A percentile compares a stretch with the other conserved stretches of the same genome.
Evolutionary conservation across 1,139 yeast genomes (phyloP).

Genomic region (Yamadazyma pseudoaaseri): DNA sequence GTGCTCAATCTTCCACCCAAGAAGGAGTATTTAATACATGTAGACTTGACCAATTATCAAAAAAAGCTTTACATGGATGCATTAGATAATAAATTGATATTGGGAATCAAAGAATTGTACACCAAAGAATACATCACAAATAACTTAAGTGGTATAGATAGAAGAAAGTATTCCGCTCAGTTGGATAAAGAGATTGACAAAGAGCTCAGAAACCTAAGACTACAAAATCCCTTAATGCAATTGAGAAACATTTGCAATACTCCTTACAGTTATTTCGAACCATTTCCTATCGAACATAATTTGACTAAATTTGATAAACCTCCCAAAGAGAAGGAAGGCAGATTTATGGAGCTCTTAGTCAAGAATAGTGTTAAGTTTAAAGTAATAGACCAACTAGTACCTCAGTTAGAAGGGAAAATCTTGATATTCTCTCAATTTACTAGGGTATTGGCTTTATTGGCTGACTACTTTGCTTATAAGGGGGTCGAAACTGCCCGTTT

Average conservation of each 20-base stretch:
- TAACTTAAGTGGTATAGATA: constrained; percentile 11
- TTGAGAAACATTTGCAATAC: constrained; percentile 81
- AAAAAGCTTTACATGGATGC: constrained; percentile 62
- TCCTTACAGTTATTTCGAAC: constrained; percentile 80
- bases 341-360: constrained; percentile 33
- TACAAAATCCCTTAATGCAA: constrained; percentile 77
- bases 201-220: constrained; percentile 24
- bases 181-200: constrained; percentile 15
- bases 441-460: constrained; percentile 68
- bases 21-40: constrained; percentile 80
- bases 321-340: constrained; percentile 17
- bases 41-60: constrained; percentile 65
- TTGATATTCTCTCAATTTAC: constrained; percentile 86
- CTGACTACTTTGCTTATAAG: constrained; percentile 56
- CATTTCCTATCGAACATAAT: constrained; percentile 46
- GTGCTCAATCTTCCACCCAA: constrained; percentile 81
- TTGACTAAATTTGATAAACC: constrained; percentile 20
- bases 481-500: constrained; percentile 55
- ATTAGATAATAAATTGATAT: constrained; percentile 44
- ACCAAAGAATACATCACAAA: constrained; percentile 17
- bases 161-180: constrained; percentile 6
- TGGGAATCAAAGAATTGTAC: constrained; percentile 24
- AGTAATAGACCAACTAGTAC: constrained; percentile 61
- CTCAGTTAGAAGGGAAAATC: constrained; percentile 53
- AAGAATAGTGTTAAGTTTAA: constrained; percentile 70